Percentiles rank a stretch among this genome's conserved stretches.
These are phyloP conservation scores for Entomortierella parvispora DNA, from an alignment of 192 early-diverging fungal genomes.

Conservation along the genomic window DNA sequence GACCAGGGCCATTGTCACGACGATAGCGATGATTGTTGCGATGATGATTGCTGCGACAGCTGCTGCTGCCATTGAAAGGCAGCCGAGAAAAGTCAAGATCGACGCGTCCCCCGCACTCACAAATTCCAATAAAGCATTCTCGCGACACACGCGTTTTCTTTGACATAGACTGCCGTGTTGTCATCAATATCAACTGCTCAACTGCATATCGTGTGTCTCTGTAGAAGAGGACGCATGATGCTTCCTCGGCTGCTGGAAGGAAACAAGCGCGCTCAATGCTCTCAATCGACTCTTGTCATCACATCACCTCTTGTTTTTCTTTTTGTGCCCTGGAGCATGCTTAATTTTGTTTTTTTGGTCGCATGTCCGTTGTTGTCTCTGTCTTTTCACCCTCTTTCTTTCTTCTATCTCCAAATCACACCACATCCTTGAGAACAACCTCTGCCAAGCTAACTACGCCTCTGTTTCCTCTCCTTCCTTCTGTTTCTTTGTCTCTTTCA, in stretches of 20 bases:
- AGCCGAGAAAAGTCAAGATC: too few relatives aligned
- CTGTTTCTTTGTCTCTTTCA: neutral
- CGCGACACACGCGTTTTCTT: too few relatives aligned
- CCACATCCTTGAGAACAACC: neutral
- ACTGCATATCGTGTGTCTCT: too few relatives aligned
- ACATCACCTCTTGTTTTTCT: neutral
- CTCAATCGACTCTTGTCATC: neutral
- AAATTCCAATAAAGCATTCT: too few relatives aligned
- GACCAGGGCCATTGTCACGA: neutral
- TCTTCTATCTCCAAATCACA: neutral
- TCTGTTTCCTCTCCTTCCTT: neutral
- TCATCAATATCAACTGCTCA: too few relatives aligned
- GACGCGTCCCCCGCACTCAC: too few relatives aligned
- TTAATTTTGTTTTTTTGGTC: neutral
- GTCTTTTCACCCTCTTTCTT: neutral
- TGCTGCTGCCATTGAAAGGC: too few relatives aligned
- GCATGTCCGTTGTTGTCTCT: neutral
- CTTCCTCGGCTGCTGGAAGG: too few relatives aligned
- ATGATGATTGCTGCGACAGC: neutral
- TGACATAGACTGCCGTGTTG: too few relatives aligned
- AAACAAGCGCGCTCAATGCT: neutral
- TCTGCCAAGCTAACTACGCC: neutral
- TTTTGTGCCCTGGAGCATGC: neutral
- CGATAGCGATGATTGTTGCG: neutral
- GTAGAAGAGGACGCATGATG: neutral